These are phyloP conservation scores for Viridothelium virens DNA, from an alignment of 495 filamentous ascomycete species.

Conservation along the genomic window DNA sequence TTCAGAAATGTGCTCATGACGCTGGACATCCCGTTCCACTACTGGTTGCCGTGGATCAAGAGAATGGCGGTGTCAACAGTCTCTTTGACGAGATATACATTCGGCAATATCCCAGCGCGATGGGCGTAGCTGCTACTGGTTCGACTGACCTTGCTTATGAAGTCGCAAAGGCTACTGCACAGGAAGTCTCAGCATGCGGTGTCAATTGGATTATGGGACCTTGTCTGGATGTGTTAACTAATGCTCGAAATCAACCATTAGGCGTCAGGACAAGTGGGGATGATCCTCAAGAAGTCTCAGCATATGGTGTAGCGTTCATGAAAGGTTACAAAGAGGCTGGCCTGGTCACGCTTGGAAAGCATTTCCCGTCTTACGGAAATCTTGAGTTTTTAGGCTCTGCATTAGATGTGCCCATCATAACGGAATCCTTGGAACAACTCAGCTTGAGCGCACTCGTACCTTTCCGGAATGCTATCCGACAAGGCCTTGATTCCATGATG, in stretches of 20 bases:
- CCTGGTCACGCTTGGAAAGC: constrained; percentile 77
- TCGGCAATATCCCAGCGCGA: constrained; percentile 82
- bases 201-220: constrained; percentile 88
- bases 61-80: constrained; percentile 93
- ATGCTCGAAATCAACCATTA: constrained; percentile 76
- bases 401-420: constrained; percentile 83
- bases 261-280: constrained; percentile 78
- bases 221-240: constrained; percentile 82
- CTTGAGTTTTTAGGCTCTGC: constrained; percentile 83
- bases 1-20: constrained; percentile 80
- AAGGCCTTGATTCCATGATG: constrained; percentile 86
- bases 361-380: constrained; percentile 88
- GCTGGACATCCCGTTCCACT: constrained; percentile 79
- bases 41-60: constrained; percentile 79
- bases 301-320: constrained; percentile 78
- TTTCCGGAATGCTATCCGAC: constrained; percentile 74
- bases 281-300: constrained; percentile 82
- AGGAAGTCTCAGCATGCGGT: constrained; percentile 76
- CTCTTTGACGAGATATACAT: constrained; percentile 87
- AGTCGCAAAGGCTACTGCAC: constrained; percentile 76
- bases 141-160: constrained; percentile 69
- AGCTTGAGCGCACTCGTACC: constrained; percentile 76
- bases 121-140: constrained; percentile 82
- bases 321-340: constrained; percentile 84
- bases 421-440: constrained; percentile 79